These are phyloP conservation scores for Cerrena zonata DNA, from an alignment of 1,284 basidiomycete genomes.

Conservation along the genomic window DNA sequence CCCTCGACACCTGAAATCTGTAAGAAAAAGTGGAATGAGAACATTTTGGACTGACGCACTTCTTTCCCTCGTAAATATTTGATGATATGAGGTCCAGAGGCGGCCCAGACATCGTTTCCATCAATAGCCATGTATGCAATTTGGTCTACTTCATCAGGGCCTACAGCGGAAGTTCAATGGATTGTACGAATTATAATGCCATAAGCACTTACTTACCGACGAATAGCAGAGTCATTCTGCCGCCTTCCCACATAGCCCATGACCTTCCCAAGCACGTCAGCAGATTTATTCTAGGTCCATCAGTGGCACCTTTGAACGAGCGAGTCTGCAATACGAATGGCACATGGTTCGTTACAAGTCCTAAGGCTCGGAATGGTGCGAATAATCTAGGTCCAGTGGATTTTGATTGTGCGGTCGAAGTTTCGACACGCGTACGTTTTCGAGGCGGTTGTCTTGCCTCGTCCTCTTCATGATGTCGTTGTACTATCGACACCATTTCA, in stretches of 20 bases:
- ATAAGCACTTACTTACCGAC: slow-evolving; percentile 61
- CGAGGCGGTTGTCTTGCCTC: slow-evolving; percentile 23
- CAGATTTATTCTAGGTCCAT: slow-evolving; percentile 76
- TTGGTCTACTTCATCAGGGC: slow-evolving; percentile 68
- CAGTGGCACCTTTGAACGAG: slow-evolving; percentile 80
- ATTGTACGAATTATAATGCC: slow-evolving; percentile 2
- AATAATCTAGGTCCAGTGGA: slow-evolving; percentile 60
- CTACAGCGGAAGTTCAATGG: slow-evolving; percentile 34
- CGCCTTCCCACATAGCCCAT: slow-evolving; percentile 97
- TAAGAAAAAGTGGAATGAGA: slow-evolving; percentile 7
- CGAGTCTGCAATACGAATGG: slow-evolving; percentile 87
- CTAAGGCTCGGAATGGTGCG: slow-evolving; percentile 91
- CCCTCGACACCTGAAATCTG: slow-evolving; percentile 38
- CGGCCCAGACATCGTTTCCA: slow-evolving; percentile 81
- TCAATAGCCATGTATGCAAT: slow-evolving; percentile 80
- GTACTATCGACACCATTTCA: slow-evolving; percentile 22
- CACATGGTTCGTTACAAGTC: slow-evolving; percentile 86
- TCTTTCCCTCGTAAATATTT: slow-evolving; percentile 87
- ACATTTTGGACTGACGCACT: slow-evolving; percentile 36
- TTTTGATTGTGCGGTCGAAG: slow-evolving; percentile 21
- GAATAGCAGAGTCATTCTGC: slow-evolving; percentile 87
- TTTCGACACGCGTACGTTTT: slow-evolving; percentile 27
- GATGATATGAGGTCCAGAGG: slow-evolving; percentile 65
- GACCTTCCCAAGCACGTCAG: slow-evolving; percentile 85
- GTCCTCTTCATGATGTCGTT: slow-evolving; percentile 14